Evolutionary conservation across 495 filamentous ascomycete genomes (phyloP).

Genomic region (Neurospora sp.): DNA sequence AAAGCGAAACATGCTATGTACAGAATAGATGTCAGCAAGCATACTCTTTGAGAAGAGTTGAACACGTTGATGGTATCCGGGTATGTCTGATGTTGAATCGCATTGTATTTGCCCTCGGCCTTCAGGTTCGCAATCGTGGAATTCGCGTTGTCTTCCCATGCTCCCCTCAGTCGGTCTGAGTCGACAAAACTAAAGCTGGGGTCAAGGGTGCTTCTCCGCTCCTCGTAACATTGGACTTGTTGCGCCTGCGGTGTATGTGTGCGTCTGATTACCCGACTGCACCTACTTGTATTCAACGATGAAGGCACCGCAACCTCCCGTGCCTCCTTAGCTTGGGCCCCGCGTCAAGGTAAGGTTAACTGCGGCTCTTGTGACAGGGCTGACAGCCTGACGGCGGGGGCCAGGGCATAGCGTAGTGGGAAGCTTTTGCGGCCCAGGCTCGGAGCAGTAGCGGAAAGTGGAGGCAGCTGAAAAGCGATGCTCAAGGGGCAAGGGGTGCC

Average conservation of each 20-base stretch:
- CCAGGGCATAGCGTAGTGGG: not conserved
- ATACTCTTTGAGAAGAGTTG: not conserved
- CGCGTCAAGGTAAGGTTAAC: not conserved
- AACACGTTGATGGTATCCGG: not conserved
- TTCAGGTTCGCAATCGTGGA: not conserved
- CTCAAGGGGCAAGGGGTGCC: not conserved
- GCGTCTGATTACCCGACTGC: not conserved
- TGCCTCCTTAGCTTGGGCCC: not conserved
- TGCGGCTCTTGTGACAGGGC: not conserved
- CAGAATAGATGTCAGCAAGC: not conserved
- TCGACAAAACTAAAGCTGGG: not conserved
- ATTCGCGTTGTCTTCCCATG: not conserved
- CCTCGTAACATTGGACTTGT: not conserved
- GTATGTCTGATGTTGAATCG: not conserved
- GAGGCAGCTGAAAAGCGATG: not conserved
- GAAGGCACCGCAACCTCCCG: not conserved
- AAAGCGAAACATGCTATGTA: not conserved
- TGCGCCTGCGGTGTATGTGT: not conserved
- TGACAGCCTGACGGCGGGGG: not conserved
- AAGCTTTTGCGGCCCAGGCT: not conserved
- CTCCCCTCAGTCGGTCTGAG: not conserved
- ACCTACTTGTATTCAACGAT: not conserved
- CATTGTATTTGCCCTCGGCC: not conserved
- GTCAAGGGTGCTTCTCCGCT: not conserved
- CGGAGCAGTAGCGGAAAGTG: not conserved